Conservation (phyloP, 1,139 yeast genomes). For the Saccharomyces hybrid region DNA sequence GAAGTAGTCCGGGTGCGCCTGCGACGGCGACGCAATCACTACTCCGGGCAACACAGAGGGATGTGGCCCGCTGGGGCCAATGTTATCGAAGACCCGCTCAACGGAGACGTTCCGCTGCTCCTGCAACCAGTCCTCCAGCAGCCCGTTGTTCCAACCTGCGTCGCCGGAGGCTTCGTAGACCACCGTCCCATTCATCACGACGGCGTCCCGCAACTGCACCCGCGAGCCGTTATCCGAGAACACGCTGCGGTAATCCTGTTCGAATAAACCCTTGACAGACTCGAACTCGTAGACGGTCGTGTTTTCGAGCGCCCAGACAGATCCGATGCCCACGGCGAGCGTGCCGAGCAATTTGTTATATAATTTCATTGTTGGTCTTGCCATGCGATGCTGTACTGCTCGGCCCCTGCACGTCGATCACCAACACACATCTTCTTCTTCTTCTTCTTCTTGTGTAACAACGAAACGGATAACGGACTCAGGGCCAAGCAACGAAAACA, state of each 20-base stretch:
- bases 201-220: not conserved
- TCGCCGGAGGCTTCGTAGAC: not conserved
- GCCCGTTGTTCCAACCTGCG: not conserved
- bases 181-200: not conserved
- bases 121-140: slow-evolving; percentile 44
- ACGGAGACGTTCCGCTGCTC: slow-evolving; percentile 42
- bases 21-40: slow-evolving; percentile 81
- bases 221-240: not conserved
- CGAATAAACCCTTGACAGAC: not conserved
- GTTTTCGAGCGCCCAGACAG: not conserved
- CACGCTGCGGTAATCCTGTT: not conserved
- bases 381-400: not conserved
- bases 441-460: not conserved
- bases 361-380: not conserved
- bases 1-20: slow-evolving; percentile 60
- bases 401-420: not conserved
- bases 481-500: not conserved
- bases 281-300: not conserved
- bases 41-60: slow-evolving; percentile 43
- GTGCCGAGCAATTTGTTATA: not conserved
- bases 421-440: not conserved
- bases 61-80: slow-evolving; percentile 8
- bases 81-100: slow-evolving; percentile 50
- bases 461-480: not conserved
- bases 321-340: not conserved